Conservation (phyloP, 495 filamentous ascomycete species). For the Daldinia grandis region DNA sequence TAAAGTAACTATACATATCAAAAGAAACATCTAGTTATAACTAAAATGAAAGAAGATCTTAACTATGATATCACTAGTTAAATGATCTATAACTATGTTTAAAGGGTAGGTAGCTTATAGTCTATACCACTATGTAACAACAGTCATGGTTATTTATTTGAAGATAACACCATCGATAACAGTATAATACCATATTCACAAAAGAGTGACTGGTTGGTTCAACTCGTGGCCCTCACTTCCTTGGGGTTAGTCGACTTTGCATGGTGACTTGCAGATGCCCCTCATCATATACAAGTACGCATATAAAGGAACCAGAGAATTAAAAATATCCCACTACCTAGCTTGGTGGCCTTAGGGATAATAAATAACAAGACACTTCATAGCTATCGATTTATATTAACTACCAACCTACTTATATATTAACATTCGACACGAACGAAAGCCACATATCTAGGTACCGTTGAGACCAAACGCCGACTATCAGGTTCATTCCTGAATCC, state of each 20-base stretch:
- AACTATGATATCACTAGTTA: neutral
- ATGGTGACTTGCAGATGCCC: neutral
- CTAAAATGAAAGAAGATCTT: neutral
- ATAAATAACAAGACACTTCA: neutral
- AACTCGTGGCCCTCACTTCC: neutral
- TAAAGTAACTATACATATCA: neutral
- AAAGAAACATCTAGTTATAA: neutral
- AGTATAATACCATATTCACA: neutral
- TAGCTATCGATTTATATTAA: neutral
- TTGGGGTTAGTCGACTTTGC: neutral
- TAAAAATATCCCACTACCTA: too few species aligned
- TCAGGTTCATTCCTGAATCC: slow-evolving; percentile 22
- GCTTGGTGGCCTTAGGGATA: neutral
- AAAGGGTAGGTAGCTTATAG: too few species aligned
- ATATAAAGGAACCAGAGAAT: neutral
- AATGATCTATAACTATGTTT: too few species aligned
- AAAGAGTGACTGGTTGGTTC: neutral
- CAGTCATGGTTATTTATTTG: too few species aligned
- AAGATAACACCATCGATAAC: neutral
- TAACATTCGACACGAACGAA: neutral
- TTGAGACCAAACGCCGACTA: slow-evolving; percentile 14
- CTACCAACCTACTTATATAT: neutral
- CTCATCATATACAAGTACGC: neutral
- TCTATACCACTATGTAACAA: neutral
- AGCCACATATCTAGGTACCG: slow-evolving; percentile 14